Evolutionary conservation across 2,329 filamentous ascomycete genomes (phyloP), one percentile per base, ranked within the genome.

Genomic region (Coniochaeta sp.): DNA sequence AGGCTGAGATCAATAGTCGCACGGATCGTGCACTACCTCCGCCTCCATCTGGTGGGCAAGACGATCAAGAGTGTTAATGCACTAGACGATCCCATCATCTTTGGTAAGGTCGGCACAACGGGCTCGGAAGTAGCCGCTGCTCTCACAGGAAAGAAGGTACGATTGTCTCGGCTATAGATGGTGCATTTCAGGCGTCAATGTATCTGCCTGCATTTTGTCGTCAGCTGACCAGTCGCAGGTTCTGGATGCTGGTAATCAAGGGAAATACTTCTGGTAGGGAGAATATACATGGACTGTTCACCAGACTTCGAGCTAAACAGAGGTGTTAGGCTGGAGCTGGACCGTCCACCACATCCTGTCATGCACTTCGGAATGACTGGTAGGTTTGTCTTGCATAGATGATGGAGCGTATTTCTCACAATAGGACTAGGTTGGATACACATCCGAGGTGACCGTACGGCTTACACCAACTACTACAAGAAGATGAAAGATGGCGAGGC

Each of bases 261-360:
- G 95, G 11, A 99, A 98, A 81, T 98, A 98, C 71, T 98, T 99
- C 73, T 99, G 95, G 86, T 84, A 67, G 62, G 74, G 63, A 16
- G 6, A 3, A 40, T n/a, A n/a, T 9, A 17, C 24, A 34, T 1
- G 5, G 44, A 26, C 12, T 8, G 6, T 11, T 38, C 54, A n/a
- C 8, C 8, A 6, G 6, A 11, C 31, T 57, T 24, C 17, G 3
- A 57, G 31, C 33, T 38, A 36, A 57, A 44, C 33, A 7, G 0
- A 1, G 3, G 2, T 26, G n/a, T 1, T 14, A 72, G 70, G 71
- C 63, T 78, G 36, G 75, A 77, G 80, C 79, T 98, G 24, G 87
- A 91, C 40, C 89, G 83, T 11, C 83, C 91, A 12, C 93, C 93
- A 1, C 95, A 98, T 74, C 84, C 90, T 0, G 85, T 98, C 33